Evolutionary conservation across 1,284 basidiomycete species (phyloP).

Genomic region (Ganoderma sp.): DNA sequence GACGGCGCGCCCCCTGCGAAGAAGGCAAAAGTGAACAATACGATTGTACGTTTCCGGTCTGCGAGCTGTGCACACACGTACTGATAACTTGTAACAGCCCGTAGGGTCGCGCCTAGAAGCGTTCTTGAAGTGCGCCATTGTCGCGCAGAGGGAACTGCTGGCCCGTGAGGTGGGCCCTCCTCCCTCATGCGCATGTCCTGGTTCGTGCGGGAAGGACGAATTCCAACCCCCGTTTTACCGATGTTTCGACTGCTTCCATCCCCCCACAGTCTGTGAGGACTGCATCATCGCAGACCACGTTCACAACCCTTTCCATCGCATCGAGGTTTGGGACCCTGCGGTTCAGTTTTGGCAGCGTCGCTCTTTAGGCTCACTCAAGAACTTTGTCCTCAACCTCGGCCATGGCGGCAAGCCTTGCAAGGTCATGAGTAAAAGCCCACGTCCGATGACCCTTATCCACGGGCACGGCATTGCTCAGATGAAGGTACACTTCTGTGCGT

Average conservation of each 20-base stretch:
- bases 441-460: not conserved
- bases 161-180: too few relatives aligned
- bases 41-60: too few relatives aligned
- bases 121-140: too few relatives aligned
- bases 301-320: not conserved
- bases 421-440: not conserved
- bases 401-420: not conserved
- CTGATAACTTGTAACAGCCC: too few relatives aligned
- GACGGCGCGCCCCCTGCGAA: too few relatives aligned
- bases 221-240: not conserved
- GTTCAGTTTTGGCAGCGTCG: not conserved
- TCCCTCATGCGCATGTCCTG: too few relatives aligned
- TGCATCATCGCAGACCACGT: not conserved
- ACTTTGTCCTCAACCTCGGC: not conserved
- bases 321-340: not conserved
- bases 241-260: not conserved
- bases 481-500: not conserved
- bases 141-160: too few relatives aligned
- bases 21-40: too few relatives aligned
- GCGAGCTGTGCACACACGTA: too few relatives aligned
- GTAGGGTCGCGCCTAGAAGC: too few relatives aligned
- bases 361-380: not conserved
- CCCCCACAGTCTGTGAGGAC: not conserved
- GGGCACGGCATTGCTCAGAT: not conserved
- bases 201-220: too few relatives aligned